Evolutionary conservation across 2,329 filamentous ascomycete genomes (phyloP).

Genomic region (Tympanopsis confertula): DNA sequence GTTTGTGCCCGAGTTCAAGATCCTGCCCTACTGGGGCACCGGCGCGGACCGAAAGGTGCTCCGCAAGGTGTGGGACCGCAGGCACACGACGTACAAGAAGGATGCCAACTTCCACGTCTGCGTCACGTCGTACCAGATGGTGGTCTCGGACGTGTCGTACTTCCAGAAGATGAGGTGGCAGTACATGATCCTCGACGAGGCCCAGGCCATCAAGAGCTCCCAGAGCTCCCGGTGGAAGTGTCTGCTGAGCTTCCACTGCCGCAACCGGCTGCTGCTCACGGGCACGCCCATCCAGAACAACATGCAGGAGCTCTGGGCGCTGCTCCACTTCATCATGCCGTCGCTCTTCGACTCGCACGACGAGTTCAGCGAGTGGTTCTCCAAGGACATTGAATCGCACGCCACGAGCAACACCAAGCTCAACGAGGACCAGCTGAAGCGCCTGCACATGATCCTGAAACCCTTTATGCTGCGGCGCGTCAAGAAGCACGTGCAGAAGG

Average conservation of each 20-base stretch:
- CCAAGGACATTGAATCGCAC: constrained; percentile 93
- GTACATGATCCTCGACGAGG: constrained; percentile 99
- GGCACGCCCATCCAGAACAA: constrained; percentile 99
- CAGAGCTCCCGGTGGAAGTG: constrained; percentile 95
- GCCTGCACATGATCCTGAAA: constrained; percentile 96
- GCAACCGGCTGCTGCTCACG: constrained; percentile 83
- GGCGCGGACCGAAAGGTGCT: constrained; percentile 89
- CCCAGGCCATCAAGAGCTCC: constrained; percentile 97
- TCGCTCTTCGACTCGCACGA: constrained; percentile 90
- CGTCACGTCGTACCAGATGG: constrained; percentile 92
- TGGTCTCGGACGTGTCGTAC: constrained; percentile 90
- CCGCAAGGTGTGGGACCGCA: constrained; percentile 97
- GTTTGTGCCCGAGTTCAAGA: constrained; percentile 90
- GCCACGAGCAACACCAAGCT: constrained; percentile 99
- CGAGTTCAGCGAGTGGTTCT: constrained; percentile 89
- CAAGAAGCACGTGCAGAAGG: constrained; percentile 99
- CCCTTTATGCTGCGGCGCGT: constrained; percentile 99
- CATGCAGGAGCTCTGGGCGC: constrained; percentile 97
- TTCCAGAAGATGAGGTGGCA: constrained; percentile 99
- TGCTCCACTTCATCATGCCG: constrained; percentile 99
- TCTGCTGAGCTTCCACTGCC: constrained; percentile 83
- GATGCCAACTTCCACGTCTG: constrained; percentile 93
- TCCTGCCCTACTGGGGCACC: constrained; percentile 93
- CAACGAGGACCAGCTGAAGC: constrained; percentile 93
- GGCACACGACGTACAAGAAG: constrained; percentile 87